Conservation (phyloP, 1,284 basidiomycete genomes). For the Ceratobasidium sp. region DNA sequence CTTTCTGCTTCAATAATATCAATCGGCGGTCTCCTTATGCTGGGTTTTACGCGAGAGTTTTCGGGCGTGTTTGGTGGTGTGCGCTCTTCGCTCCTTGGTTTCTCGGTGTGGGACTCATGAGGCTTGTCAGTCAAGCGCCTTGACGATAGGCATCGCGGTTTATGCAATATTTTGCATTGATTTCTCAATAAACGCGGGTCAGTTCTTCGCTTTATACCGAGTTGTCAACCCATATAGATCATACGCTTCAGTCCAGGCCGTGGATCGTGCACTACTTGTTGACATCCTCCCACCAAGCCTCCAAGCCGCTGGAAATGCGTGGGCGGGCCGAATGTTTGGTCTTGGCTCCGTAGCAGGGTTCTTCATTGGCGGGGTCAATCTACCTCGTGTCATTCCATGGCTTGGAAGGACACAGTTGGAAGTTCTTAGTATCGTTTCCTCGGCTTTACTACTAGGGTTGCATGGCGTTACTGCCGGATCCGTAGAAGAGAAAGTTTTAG, state of each 20-base stretch:
- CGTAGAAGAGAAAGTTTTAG: constrained; percentile 83
- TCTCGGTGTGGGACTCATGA: too few species aligned
- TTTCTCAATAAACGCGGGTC: constrained; percentile 90
- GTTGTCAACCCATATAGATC: too few species aligned
- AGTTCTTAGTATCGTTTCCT: constrained; percentile 66
- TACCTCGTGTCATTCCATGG: constrained; percentile 74
- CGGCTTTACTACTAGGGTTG: constrained; percentile 59
- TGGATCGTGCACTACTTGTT: constrained; percentile 68
- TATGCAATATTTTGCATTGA: constrained; percentile 91
- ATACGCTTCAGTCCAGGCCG: constrained; percentile 72
- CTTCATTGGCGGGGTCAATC: constrained; percentile 70
- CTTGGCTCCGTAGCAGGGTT: constrained; percentile 86
- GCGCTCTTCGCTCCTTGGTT: too few species aligned
- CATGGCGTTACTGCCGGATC: constrained; percentile 55
- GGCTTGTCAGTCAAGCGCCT: too few species aligned
- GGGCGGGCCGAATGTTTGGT: constrained; percentile 91
- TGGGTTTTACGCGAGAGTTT: constrained; percentile 86
- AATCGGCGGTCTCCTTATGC: constrained; percentile 78
- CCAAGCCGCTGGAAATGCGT: constrained; percentile 78
- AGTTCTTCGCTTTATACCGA: constrained; percentile 55
- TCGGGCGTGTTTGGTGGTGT: constrained; percentile 56
- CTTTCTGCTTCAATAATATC: constrained; percentile 75
- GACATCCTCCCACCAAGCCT: constrained; percentile 64
- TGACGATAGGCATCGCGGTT: constrained; percentile 82
- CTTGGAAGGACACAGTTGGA: constrained; percentile 84